Evolutionary conservation across 371 early-diverging fungal genomes (phyloP), one percentile per base, ranked within the genome.

Genomic region (Batkoa obscura): DNA sequence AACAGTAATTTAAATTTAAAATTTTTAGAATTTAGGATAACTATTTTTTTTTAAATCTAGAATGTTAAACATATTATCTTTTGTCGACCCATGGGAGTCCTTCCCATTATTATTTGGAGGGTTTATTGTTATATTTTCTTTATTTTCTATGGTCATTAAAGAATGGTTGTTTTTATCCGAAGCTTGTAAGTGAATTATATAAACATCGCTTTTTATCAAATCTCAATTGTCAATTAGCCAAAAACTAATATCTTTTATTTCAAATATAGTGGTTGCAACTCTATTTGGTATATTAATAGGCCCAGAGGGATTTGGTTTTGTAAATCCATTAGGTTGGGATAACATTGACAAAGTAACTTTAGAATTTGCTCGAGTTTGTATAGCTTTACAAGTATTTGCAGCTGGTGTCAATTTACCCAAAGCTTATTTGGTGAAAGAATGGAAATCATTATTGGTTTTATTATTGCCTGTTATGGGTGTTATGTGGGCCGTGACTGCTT

Each of bases 161-260:
- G 94, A 97, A 60, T 71, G 77, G 10, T 74, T 93, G 50, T 90
- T 82, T 68, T 64, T 97, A 58, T 85, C 88, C 39, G 97, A 95
- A 73, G 80, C 94, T 31, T 74, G 81, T 81, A 78, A 74, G 73
- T 68, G 17, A n/a, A n/a, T n/a, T n/a, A n/a, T n/a, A n/a, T n/a
- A n/a, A n/a, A n/a, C 32, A 32, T 50, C 32, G 17, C 4, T 4
- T 9, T 30, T 50, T 50, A 32, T 15, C 3, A 32, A 5, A 5
- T 50, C 17, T 9, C 15, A 30, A 10, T 30, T 17, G 5, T 15
- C 6, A 17, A 10, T 46, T 46, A 46, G 6, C 47, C 5, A 46
- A 9, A 17, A 5, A 5, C 17, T 50, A 5, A 50, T 35, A 5
- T 50, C 32, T 6, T 9, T 50, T 15, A 32, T 9, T 30, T 9